Base-by-base conservation (phyloP, 1,284 basidiomycete genomes). In the Melampsora medusae region DNA sequence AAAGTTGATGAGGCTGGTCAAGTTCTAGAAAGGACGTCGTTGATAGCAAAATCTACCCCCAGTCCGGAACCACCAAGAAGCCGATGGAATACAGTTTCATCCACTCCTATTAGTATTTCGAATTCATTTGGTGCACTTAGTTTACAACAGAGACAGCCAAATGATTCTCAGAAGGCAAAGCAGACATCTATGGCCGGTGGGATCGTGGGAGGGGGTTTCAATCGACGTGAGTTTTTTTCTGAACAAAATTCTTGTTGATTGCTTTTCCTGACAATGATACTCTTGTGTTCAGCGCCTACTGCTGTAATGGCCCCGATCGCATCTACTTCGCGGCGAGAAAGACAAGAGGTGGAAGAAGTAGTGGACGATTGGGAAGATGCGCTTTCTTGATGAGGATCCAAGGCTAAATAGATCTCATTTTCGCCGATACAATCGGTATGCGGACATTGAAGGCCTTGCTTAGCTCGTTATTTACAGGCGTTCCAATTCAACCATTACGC, bases 201-300 rank as follows among this genome's bases (percentile, higher is more conserved):
- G 25, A 49, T 73, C 4, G 49, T 73, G 28, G 64, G 48, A 50
- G 70, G 70, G 28, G 70, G 70, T 10, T 73, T 73, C 62, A 73
- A 73, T 64, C 56, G 62, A 42, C 70, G 70, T 73, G 35, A 10
- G 35, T n/a, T n/a, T 14, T 28, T 19, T 16, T 33, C n/a, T 42
- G 5, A 6, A 6, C 42, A 42, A 42, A 42, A 2, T 42, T 42
- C 42, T 42, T 42, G 42, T 14, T 42, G 12, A 42, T 42, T 9
- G 42, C 2, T 42, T 12, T 42, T 14, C 42, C 42, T 42, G 42
- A 42, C 42, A 42, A 42, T 10, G 7, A 12, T 12, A 60, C 42
- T 25, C 12, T 22, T 17, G 19, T 59, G 25, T 49, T 22, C 35
- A 72, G 70, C 70, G 31, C 70, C 70, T 49, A 66, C 65, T 56